Base-by-base conservation (phyloP, 73 alveolate genomes). In the Blepharisma japonicum region DNA sequence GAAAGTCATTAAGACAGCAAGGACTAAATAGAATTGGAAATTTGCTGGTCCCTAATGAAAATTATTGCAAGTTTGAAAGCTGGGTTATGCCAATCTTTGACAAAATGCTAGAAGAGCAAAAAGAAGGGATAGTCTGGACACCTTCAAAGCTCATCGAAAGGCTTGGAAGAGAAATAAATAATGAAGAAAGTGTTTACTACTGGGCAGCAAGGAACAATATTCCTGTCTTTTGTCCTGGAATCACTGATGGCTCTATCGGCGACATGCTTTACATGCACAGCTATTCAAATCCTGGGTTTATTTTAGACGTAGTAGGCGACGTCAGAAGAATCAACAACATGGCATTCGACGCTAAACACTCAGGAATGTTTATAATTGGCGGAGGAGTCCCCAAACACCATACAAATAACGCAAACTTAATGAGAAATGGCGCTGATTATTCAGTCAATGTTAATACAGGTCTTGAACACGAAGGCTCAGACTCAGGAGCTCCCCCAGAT, bases 181-280 rank as follows among this genome's bases (percentile, higher is more conserved):
- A 96, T 82, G 97, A 91, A 78, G 90, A 89, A 55, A 83, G 96
- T 77, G 86, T 95, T 55, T 95, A 93, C 87, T 96, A 96, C 84
- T 94, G 98, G 98, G 80, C 78, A 25, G 86, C 86, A 21, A 91
- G 89, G 81, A 97, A 96, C 85, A 91, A 97, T 86, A 92, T 97
- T 14, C 99, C 99, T 32, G 97, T 97, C 27, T 94, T 92, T 79
- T 97, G 99, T 68, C 99, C 99, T 2, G 99, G 99, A 23, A 83
- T 97, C 79, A 97, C 99, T 23, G 99, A 97, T 78, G 99, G 99
- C 27, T 95, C 99, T 54, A 86, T 96, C 0, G 99, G 99, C n/a
- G 99, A 97, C 84, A 92, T 93, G 95, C 89, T 96, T 77, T 97
- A 88, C 82, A 93, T 93, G 87, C 96, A 95, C 89, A 84, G 93